Evolutionary conservation across 805 yeast genomes (phyloP).

Genomic region (Saccharomycopsis vini): DNA sequence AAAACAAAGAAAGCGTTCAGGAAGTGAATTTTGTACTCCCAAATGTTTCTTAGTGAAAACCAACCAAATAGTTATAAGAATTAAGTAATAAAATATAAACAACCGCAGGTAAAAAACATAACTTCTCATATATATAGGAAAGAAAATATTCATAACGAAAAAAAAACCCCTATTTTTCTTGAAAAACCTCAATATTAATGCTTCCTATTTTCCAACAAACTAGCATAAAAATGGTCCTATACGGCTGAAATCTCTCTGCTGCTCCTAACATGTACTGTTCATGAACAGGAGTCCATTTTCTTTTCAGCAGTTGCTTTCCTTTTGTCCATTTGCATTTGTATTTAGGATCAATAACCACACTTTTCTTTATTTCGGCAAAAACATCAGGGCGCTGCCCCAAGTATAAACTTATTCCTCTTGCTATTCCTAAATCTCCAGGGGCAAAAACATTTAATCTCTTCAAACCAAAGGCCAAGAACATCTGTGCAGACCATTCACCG

Average conservation of each 20-base stretch:
- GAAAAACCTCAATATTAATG: conserved; percentile 43
- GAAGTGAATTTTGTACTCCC: too few relatives aligned
- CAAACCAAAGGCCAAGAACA: conserved; percentile 72
- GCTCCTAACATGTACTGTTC: conserved; percentile 48
- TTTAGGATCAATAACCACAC: conserved; percentile 27
- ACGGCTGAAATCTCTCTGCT: conserved; percentile 57
- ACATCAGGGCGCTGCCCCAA: conserved; percentile 44
- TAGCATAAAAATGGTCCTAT: conserved; percentile 58
- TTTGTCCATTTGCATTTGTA: conserved; percentile 30
- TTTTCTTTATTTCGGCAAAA: conserved; percentile 34
- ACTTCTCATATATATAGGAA: too few relatives aligned
- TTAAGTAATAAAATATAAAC: too few relatives aligned
- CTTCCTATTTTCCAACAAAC: conserved; percentile 64
- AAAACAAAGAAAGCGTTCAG: too few relatives aligned
- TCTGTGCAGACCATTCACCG: conserved; percentile 82
- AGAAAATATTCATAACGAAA: too few relatives aligned
- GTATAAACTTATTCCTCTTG: conserved; percentile 68
- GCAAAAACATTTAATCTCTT: conserved; percentile 64
- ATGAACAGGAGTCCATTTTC: conserved; percentile 56
- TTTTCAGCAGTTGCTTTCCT: conserved; percentile 32
- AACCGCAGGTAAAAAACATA: too few relatives aligned
- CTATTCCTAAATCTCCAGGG: conserved; percentile 73
- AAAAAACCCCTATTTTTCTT: too few relatives aligned
- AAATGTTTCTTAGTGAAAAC: too few relatives aligned
- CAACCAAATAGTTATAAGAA: too few relatives aligned